Evolutionary conservation across 495 filamentous ascomycete species (phyloP), one percentile per base, ranked within the genome.

Genomic region (Penicillium psychrofluorescens): DNA sequence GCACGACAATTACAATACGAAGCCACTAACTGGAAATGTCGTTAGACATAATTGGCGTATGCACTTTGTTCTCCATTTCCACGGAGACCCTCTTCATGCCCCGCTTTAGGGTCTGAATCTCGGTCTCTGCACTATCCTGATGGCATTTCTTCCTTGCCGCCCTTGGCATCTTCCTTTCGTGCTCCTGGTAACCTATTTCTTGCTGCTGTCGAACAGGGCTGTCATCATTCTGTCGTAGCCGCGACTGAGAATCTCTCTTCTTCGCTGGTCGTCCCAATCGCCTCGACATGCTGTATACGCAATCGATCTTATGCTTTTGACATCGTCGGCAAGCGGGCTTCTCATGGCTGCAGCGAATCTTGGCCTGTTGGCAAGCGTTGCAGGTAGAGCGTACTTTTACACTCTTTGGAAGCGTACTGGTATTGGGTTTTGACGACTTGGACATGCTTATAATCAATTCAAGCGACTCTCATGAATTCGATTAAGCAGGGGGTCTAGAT

Each of bases 281-380:
- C n/a, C 66, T 53, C 8, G 69, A 67, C 15, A 71, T 63, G 40
- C 68, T 72, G 47, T 75, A 75, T 30, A 73, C 49, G 36, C 71
- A 75, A 2, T 56, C 53, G 11, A 69, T 55, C 10, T 67, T 64
- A 28, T 71, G 67, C 33, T 61, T 71, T 35, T 63, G 56, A 31
- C 72, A 75, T 45, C 70, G 53, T 11, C 58, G 60, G 43, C 72
- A 75, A 2, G 62, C 60, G 10, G 66, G 68, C 30, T 65, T 69
- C 43, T 74, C 67, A 43, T 71, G 69, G 31, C 67, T 68, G 53
- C 72, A 75, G n/a, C 69, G 61, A 14, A 75, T 66, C 41, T 75
- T 75, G 10, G 64, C 67, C 38, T 73, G 62, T 36, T 73, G 68
- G 31, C 70, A 75, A 12, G 68, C 62, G 44, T 75, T 72, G 52